Evolutionary conservation across 345 rosid species (phyloP), one percentile per base, ranked within the genome.

Genomic region (Eucalyptus tenuipes): DNA sequence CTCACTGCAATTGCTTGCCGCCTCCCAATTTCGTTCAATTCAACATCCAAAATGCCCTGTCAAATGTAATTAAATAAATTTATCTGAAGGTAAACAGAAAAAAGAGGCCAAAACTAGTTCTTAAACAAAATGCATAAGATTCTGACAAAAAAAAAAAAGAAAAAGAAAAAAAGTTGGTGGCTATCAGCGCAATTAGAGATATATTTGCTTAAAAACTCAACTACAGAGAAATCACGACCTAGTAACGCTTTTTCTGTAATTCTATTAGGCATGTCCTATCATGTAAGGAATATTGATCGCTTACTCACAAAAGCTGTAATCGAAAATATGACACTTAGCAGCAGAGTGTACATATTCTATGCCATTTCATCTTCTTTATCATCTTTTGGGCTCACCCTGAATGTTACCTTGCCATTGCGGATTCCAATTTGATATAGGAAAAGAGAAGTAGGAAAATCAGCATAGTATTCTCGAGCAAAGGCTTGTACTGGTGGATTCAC

Each of bases 31-130:
- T 95, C 96, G 89, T 94, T 97, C 86, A 97, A 86, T 86, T 95
- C 97, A 89, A 97, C 95, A 91, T 97, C 99, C 53, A 95, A 88
- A 88, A 95, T 98, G 61, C 99, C 99, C 99, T 95, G 49, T 55
- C 29, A 20, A 88, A 75, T 79, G 49, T 87, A 37, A 61, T 57
- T 12, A 57, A 57, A 57, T 12, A 8, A 53, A 53, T 53, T 17
- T 42, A 86, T 11, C 44, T 15, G n/a, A 57, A 57, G 66, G 66
- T 57, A 57, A 57, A 57, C 11, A 53, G 27, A 53, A 53, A 53
- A 53, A 53, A 53, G 27, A 8, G 59, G 59, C 42, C 16, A 6
- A 6, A 68, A 16, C 22, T 18, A 68, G 6, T 16, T 31, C 11
- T 68, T 15, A 68, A 68, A 68, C 80, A 8, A 68, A 68, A 68